Evolutionary conservation across 768 basidiomycete species (phyloP).

Genomic region (Leccinum longicurvipes): DNA sequence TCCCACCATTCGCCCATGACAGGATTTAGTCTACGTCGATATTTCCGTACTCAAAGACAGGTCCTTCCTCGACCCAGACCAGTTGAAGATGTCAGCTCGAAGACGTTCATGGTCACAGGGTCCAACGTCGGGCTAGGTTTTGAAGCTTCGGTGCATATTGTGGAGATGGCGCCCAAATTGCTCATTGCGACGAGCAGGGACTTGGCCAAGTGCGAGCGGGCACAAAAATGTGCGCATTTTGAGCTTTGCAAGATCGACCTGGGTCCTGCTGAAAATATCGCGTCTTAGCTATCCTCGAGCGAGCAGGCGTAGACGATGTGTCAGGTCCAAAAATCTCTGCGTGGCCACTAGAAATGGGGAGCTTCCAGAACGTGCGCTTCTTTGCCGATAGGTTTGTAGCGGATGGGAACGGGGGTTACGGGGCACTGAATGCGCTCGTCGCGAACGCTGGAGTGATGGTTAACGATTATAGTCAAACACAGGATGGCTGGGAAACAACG

Average conservation of each 20-base stretch:
- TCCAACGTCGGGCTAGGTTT: constrained; percentile 44
- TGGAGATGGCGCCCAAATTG: constrained; percentile 28
- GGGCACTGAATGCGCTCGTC: constrained; percentile 29
- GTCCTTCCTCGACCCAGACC: constrained; percentile 12
- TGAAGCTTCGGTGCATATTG: constrained; percentile 32
- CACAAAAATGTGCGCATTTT: constrained; percentile 13
- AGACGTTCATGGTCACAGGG: constrained; percentile 48
- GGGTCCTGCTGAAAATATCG: background rate
- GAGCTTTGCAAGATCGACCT: background rate
- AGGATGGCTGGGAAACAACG: constrained; percentile 49
- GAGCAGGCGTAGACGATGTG: constrained; percentile 1
- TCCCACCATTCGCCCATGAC: constrained; percentile 18
- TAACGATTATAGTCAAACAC: constrained; percentile 25
- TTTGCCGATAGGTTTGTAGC: constrained; percentile 31
- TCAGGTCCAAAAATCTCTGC: constrained; percentile 15
- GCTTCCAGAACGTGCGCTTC: constrained; percentile 30
- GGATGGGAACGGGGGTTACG: constrained; percentile 19
- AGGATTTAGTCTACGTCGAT: constrained; percentile 9
- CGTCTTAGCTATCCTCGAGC: constrained; percentile 16
- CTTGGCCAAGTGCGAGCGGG: constrained; percentile 23
- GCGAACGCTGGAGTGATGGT: constrained; percentile 29
- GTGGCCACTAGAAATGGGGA: constrained; percentile 35
- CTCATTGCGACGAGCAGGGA: constrained; percentile 36
- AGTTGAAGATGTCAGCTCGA: constrained; percentile 38
- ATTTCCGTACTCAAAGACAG: constrained; percentile 24